A percentile compares a stretch with the other conserved stretches of the same genome.
phyloP scores from a whole-genome alignment of 1,284 basidiomycete genomes.

The Heterobasidion occidentale region DNA sequence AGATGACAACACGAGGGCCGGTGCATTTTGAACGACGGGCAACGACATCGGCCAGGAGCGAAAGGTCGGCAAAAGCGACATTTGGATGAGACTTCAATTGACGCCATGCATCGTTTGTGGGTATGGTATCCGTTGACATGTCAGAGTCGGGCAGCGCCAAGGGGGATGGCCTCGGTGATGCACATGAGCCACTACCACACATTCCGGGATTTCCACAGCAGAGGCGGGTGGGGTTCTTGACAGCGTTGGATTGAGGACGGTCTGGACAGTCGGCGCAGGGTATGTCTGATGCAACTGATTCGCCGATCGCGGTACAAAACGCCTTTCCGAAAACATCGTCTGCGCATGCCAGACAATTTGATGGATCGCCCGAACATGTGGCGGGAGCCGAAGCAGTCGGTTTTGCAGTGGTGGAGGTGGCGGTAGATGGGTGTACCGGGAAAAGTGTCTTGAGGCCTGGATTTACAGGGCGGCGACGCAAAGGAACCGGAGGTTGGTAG shows the following conservation, averaged over 20 bases:
- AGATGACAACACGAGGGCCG: conserved; percentile 63
- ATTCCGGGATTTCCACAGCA: conserved; percentile 21
- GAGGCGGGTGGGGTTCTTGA: conserved; percentile 5
- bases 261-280: conserved; percentile 51
- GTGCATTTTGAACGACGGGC: conserved; percentile 74
- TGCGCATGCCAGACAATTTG: conserved; percentile 72
- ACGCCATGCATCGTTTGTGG: conserved; percentile 80
- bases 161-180: not conserved
- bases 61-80: conserved; percentile 73
- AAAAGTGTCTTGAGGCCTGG: conserved; percentile 41
- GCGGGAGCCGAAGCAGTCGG: conserved; percentile 30
- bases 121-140: conserved; percentile 46
- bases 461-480: conserved; percentile 44
- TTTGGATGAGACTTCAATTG: conserved; percentile 86
- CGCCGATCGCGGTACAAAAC: conserved; percentile 73
- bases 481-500: conserved; percentile 71
- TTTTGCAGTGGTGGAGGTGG: conserved; percentile 23
- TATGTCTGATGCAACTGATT: conserved; percentile 39
- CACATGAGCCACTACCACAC: conserved; percentile 13
- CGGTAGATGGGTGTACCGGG: conserved; percentile 28
- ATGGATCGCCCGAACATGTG: conserved; percentile 48
- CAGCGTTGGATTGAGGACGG: conserved; percentile 4
- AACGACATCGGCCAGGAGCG: conserved; percentile 82
- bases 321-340: conserved; percentile 80
- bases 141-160: conserved; percentile 8